Percentiles rank a stretch among this genome's conserved stretches.
Evolutionary conservation across 2,329 filamentous ascomycete species (phyloP).

Genomic region (Cylindrodendrum hubeiense): DNA sequence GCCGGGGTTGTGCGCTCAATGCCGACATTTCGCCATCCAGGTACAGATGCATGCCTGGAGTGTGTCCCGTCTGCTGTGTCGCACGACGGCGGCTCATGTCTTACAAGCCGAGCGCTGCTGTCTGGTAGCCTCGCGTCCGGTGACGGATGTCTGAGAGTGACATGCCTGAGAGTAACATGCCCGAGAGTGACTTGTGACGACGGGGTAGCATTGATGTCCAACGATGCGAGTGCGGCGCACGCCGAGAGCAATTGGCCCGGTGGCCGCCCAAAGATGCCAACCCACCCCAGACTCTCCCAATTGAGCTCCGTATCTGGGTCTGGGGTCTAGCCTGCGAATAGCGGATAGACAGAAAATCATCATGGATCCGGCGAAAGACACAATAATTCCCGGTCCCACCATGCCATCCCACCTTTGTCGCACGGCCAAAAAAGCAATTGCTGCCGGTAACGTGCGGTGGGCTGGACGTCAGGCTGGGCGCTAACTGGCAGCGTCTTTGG

Average conservation of each 20-base stretch:
- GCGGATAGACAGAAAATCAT: conserved; percentile 17
- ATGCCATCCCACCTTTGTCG: not conserved
- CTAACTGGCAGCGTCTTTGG: not conserved
- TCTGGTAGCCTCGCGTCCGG: conserved; percentile 20
- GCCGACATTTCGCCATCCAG: conserved; percentile 33
- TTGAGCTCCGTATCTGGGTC: conserved; percentile 6
- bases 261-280: not conserved
- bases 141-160: conserved; percentile 10
- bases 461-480: not conserved
- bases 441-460: not conserved
- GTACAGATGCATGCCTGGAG: conserved; percentile 16
- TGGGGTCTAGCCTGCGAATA: conserved; percentile 13
- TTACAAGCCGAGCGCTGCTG: not conserved
- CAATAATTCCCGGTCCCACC: not conserved
- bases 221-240: not conserved
- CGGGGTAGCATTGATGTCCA: not conserved
- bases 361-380: conserved; percentile 6
- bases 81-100: not conserved
- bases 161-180: not conserved
- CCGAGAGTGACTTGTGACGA: not conserved
- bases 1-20: conserved; percentile 15
- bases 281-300: conserved; percentile 16
- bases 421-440: not conserved
- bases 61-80: conserved; percentile 3
- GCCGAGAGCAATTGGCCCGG: not conserved